Base-by-base conservation (phyloP, 1,139 yeast species). In the Sugiyamaella novakii region DNA sequence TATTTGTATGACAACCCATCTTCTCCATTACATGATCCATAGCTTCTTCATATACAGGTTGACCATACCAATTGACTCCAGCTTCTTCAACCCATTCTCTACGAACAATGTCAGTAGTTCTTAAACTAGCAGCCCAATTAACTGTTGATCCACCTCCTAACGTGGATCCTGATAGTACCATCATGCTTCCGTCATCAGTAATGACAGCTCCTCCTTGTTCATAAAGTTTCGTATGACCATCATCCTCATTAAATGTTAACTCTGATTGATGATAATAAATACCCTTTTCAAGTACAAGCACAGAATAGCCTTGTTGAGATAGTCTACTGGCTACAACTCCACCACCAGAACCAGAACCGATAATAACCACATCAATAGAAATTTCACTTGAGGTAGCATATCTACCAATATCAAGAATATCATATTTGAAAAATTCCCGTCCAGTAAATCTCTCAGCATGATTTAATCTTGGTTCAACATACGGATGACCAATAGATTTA, bases 81-180 rank as follows among this genome's bases (percentile, higher is more conserved):
- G 64, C 68, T 3, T 43, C 49, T 46, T 74, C 73, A 40, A 72
- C 77, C 83, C 83, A 80, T 58, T 80, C 83, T 46, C 73, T 69
- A 48, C 84, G 73, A 4, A 80, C 79, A 51, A 71, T 72, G 59
- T 75, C 77, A 1, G 81, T 81, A 0, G 84, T 77, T 48, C 69
- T 73, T 51, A 80, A 61, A 55, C 78, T 71, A 8, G 84, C 83
- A n/a, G 79, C 74, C 84, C 84, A 80, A 62, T 80, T 80, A 42
- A 80, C 76, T 3, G 84, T 78, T 5, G 80, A 69, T 3, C 84
- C 84, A 8, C 84, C 84, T 6, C 84, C 84, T 54, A 80, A 75
- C 1, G 80, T 77, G 1, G 81, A 59, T 1, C 84, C 84, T 0
- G 84, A 82, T 45, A 79, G 63, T 2, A 78, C 55, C 22, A 70